These are phyloP conservation scores for Elsinoe batatas DNA, from an alignment of 2,329 filamentous ascomycete genomes.

Conservation along the genomic window DNA sequence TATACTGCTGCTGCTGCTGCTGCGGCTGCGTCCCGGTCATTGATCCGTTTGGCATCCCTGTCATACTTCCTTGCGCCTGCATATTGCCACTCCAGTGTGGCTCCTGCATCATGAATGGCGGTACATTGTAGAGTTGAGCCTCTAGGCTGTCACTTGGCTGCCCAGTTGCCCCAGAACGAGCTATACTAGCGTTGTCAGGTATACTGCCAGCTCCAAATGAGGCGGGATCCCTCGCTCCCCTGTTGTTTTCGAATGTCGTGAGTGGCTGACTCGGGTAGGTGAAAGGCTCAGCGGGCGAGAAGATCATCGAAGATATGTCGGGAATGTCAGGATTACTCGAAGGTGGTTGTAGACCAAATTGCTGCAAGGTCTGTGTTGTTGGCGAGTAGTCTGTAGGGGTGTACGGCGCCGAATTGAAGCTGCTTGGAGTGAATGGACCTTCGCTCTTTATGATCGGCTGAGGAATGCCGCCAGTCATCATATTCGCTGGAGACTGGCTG, in stretches of 20 bases:
- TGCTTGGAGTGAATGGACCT: neutral
- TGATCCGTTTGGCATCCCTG: conserved; percentile 10
- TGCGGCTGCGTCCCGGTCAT: conserved; percentile 15
- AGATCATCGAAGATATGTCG: conserved; percentile 70
- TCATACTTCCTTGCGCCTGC: conserved; percentile 12
- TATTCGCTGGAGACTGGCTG: conserved; percentile 1
- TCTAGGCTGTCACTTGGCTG: conserved; percentile 52
- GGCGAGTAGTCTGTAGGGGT: conserved; percentile 15
- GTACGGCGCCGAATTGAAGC: conserved; percentile 13
- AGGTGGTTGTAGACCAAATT: conserved; percentile 9
- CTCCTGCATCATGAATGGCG: conserved; percentile 58
- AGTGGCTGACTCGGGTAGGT: conserved; percentile 70
- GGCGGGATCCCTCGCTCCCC: conserved; percentile 25
- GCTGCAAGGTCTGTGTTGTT: conserved; percentile 10
- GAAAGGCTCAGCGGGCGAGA: conserved; percentile 66
- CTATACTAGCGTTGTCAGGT: conserved; percentile 2
- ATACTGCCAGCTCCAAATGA: conserved; percentile 12
- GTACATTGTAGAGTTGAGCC: conserved; percentile 62
- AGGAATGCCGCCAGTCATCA: conserved; percentile 6
- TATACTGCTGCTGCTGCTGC: conserved; percentile 17
- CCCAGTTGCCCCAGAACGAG: conserved; percentile 11
- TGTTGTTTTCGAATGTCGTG: conserved; percentile 44
- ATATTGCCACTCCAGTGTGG: conserved; percentile 24
- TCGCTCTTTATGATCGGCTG: conserved; percentile 2
- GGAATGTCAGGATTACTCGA: conserved; percentile 42